A percentile compares a stretch with the other conserved stretches of the same genome.
phyloP scores from a whole-genome alignment of 352 stramenopile genomes.

The Phytopythium vexans region DNA sequence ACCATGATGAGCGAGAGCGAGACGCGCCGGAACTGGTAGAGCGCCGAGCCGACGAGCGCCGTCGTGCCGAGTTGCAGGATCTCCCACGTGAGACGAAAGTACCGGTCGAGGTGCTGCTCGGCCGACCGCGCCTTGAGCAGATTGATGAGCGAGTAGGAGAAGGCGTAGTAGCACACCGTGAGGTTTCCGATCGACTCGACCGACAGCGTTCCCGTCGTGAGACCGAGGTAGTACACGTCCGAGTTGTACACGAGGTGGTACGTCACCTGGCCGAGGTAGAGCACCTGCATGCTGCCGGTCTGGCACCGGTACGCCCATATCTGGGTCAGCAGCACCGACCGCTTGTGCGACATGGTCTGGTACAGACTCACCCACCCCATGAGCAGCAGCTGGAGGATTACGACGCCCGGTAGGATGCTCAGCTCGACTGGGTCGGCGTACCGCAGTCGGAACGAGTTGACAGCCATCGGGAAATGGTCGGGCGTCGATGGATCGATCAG shows the following conservation, averaged over 20 bases:
- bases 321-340: constrained; percentile 22
- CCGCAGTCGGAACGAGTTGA: constrained; percentile 19
- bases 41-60: background rate
- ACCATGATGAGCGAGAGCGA: constrained; percentile 10
- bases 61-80: constrained; percentile 11
- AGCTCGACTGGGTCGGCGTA: constrained; percentile 18
- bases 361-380: constrained; percentile 26
- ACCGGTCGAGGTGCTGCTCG: constrained; percentile 9
- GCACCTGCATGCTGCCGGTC: constrained; percentile 18
- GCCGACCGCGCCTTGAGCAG: constrained; percentile 9
- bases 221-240: constrained; percentile 15
- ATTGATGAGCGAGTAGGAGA: constrained; percentile 16
- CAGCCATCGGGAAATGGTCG: constrained; percentile 13
- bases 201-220: constrained; percentile 13
- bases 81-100: constrained; percentile 14
- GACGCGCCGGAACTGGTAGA: constrained; percentile 3
- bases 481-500: constrained; percentile 2
- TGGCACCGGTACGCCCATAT: constrained; percentile 31
- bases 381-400: constrained; percentile 23
- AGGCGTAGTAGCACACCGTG: constrained; percentile 7
- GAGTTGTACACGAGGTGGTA: constrained; percentile 20
- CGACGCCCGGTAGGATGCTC: constrained; percentile 18
- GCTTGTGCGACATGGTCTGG: constrained; percentile 25
- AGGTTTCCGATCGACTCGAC: constrained; percentile 10
- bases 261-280: constrained; percentile 19